Percentiles rank a stretch among this genome's conserved stretches.
phyloP scores from a whole-genome alignment of 1,284 basidiomycete species.

The Sanguinoderma infundibulare region DNA sequence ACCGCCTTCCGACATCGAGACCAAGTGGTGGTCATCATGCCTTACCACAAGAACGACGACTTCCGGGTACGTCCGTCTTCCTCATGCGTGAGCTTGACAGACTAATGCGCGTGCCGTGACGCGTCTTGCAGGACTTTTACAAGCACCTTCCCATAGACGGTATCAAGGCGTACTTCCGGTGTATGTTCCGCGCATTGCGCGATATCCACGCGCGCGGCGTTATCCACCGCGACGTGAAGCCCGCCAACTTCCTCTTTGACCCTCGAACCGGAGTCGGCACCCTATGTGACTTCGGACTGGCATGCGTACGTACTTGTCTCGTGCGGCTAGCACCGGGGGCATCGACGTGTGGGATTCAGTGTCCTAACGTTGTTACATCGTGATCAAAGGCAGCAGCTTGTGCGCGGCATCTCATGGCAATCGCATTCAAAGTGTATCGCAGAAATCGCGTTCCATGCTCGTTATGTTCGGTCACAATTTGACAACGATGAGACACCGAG shows the following conservation, averaged over 20 bases:
- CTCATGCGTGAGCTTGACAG: not conserved
- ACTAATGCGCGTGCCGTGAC: conserved; percentile 9
- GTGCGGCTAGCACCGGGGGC: too few relatives aligned
- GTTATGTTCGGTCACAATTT: too few relatives aligned
- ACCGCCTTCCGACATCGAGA: conserved; percentile 92
- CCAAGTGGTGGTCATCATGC: conserved; percentile 95
- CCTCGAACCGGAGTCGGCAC: conserved; percentile 84
- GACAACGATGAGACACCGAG: too few relatives aligned
- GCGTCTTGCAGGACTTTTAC: conserved; percentile 69
- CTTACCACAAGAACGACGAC: conserved; percentile 91
- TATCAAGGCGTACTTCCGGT: conserved; percentile 89
- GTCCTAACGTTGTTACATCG: too few relatives aligned
- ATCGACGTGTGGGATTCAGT: too few relatives aligned
- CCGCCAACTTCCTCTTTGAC: conserved; percentile 97
- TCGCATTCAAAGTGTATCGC: too few relatives aligned
- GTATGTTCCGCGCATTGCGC: conserved; percentile 88
- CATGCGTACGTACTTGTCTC: conserved; percentile 64
- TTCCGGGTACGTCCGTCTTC: conserved; percentile 72
- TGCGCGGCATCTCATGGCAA: too few relatives aligned
- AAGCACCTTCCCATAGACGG: conserved; percentile 70
- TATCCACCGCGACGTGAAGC: conserved; percentile 98
- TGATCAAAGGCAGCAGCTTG: too few relatives aligned
- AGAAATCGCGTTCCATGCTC: too few relatives aligned
- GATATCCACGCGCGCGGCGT: conserved; percentile 90
- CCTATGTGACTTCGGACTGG: conserved; percentile 95